These are phyloP conservation scores for Talaromyces proteolyticus DNA, from an alignment of 495 filamentous ascomycete genomes.

Conservation along the genomic window DNA sequence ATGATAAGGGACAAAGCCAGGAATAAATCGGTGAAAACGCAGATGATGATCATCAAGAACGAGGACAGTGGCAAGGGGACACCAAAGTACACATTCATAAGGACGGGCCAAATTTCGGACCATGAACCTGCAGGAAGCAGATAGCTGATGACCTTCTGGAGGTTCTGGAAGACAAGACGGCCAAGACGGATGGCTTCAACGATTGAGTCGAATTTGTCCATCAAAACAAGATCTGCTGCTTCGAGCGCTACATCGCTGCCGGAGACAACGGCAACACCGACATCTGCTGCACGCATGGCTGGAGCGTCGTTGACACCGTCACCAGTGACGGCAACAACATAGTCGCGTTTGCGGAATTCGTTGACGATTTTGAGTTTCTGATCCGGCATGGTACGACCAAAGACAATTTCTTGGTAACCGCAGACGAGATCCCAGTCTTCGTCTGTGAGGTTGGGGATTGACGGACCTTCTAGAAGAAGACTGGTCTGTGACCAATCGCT, in stretches of 20 bases:
- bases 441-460: conserved; percentile 50
- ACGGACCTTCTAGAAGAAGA: conserved; percentile 41
- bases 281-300: conserved; percentile 46
- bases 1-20: conserved; percentile 23
- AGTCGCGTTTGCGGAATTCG: conserved; percentile 49
- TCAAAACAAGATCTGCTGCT: conserved; percentile 64
- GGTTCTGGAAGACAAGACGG: conserved; percentile 48
- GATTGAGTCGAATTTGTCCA: conserved; percentile 62
- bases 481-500: conserved; percentile 13
- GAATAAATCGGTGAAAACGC: conserved; percentile 58
- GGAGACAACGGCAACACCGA: conserved; percentile 45
- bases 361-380: conserved; percentile 71
- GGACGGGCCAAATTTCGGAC: conserved; percentile 65
- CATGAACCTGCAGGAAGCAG: conserved; percentile 59
- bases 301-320: conserved; percentile 58
- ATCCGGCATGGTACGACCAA: conserved; percentile 69
- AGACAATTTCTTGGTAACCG: conserved; percentile 59
- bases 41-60: conserved; percentile 65
- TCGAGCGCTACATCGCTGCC: conserved; percentile 62
- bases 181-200: conserved; percentile 61
- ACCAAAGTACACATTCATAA: conserved; percentile 62
- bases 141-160: conserved; percentile 51
- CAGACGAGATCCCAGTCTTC: conserved; percentile 53
- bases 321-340: conserved; percentile 47
- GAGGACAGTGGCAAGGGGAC: conserved; percentile 60